Percentiles rank a stretch among this genome's conserved stretches.
phyloP scores from a whole-genome alignment of 2,329 filamentous ascomycete species.

The Ceratocystis cacaofunesta region DNA sequence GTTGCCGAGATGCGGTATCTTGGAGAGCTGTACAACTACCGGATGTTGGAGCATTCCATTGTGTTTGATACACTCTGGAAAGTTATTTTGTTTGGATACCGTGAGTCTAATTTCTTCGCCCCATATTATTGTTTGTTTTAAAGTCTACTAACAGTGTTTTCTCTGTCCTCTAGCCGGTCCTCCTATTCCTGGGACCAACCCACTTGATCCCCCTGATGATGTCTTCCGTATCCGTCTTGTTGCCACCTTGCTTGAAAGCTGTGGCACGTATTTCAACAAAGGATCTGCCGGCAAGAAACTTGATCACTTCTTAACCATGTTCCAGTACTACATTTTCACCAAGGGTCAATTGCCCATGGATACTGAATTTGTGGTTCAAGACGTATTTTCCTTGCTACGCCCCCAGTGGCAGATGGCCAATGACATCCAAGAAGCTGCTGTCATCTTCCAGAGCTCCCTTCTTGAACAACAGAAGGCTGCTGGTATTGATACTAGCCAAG shows the following conservation, averaged over 20 bases:
- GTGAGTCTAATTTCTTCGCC: slow-evolving; percentile 26
- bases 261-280: slow-evolving; percentile 89
- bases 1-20: slow-evolving; percentile 94
- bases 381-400: slow-evolving; percentile 69
- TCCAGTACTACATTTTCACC: slow-evolving; percentile 89
- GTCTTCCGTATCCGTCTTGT: slow-evolving; percentile 90
- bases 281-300: slow-evolving; percentile 91
- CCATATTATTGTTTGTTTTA: background rate
- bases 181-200: slow-evolving; percentile 63
- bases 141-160: slow-evolving; percentile 1
- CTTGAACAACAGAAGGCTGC: slow-evolving; percentile 75
- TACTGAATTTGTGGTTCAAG: slow-evolving; percentile 89
- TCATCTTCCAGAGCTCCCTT: slow-evolving; percentile 74
- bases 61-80: slow-evolving; percentile 94
- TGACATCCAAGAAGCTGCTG: slow-evolving; percentile 67
- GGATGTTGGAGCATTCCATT: slow-evolving; percentile 86
- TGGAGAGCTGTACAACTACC: slow-evolving; percentile 92
- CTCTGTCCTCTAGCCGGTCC: slow-evolving; percentile 45
- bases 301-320: slow-evolving; percentile 92
- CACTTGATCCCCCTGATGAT: slow-evolving; percentile 78
- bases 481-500: slow-evolving; percentile 51
- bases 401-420: slow-evolving; percentile 85
- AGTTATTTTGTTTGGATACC: slow-evolving; percentile 83
- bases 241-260: slow-evolving; percentile 81
- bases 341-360: slow-evolving; percentile 91